Percentiles rank a stretch among this genome's conserved stretches.
phyloP scores from a whole-genome alignment of 2,329 filamentous ascomycete species.

The Chaetomium strumarium region DNA sequence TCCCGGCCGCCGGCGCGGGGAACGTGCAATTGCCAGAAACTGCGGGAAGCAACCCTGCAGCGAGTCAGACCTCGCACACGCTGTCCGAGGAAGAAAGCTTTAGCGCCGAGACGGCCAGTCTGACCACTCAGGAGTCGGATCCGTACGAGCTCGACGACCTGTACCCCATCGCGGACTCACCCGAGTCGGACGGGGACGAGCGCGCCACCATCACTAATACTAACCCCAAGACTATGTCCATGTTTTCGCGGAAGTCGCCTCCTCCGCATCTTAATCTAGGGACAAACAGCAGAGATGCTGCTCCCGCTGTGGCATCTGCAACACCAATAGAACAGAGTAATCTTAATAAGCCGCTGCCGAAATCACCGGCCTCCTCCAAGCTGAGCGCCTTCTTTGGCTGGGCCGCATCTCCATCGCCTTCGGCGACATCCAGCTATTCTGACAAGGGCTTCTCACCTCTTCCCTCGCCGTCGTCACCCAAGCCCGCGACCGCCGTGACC shows the following conservation, averaged over 20 bases:
- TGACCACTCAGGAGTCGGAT: constrained; percentile 28
- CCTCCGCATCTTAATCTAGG: constrained; percentile 50
- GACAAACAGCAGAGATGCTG: constrained; percentile 29
- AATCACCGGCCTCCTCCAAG: constrained; percentile 45
- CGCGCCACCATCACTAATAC: constrained; percentile 34
- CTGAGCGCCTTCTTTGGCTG: constrained; percentile 51
- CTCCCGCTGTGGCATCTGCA: constrained; percentile 22
- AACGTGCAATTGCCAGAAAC: constrained; percentile 33
- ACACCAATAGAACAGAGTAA: constrained; percentile 26
- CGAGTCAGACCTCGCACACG: constrained; percentile 39
- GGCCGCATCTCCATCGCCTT: constrained; percentile 39
- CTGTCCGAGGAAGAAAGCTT: constrained; percentile 41
- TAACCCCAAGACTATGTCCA: constrained; percentile 37
- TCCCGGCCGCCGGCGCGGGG: constrained; percentile 21
- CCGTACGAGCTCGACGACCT: constrained; percentile 31
- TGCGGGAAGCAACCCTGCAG: constrained; percentile 38
- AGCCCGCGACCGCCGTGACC: constrained; percentile 31
- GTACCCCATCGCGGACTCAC: constrained; percentile 17
- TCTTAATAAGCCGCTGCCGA: constrained; percentile 50
- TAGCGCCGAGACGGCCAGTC: constrained; percentile 36
- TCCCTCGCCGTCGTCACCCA: constrained; percentile 46
- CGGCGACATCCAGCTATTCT: constrained; percentile 46
- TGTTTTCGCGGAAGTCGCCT: constrained; percentile 44
- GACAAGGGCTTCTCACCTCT: constrained; percentile 42
- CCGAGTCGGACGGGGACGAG: constrained; percentile 16